Conservation (phyloP, 2,329 filamentous ascomycete genomes). For the Tolypocladium tropicale region DNA sequence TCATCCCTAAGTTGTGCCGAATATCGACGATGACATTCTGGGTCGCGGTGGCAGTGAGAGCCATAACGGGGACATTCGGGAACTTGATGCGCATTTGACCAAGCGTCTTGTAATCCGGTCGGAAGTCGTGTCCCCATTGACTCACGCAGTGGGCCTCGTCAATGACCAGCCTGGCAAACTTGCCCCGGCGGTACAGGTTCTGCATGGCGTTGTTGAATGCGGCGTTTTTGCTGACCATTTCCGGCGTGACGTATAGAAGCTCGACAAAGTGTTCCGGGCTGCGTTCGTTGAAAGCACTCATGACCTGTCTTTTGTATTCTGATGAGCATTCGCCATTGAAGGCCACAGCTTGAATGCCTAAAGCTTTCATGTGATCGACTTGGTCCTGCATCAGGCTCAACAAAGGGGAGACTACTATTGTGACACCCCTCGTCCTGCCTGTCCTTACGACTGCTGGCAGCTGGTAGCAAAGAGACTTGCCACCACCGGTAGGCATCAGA, state of each 20-base stretch:
- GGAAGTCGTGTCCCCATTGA: slow-evolving; percentile 97
- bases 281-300: slow-evolving; percentile 49
- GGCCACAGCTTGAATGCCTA: slow-evolving; percentile 69
- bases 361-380: slow-evolving; percentile 65
- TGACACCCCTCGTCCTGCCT: slow-evolving; percentile 77
- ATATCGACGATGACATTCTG: slow-evolving; percentile 87
- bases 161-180: slow-evolving; percentile 84
- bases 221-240: slow-evolving; percentile 83
- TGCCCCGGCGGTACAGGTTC: slow-evolving; percentile 56
- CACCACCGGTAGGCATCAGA: slow-evolving; percentile 94
- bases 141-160: slow-evolving; percentile 99
- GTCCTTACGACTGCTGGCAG: slow-evolving; percentile 74
- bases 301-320: slow-evolving; percentile 54
- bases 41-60: slow-evolving; percentile 89
- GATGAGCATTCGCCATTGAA: slow-evolving; percentile 67
- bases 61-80: slow-evolving; percentile 79
- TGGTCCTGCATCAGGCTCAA: slow-evolving; percentile 97
- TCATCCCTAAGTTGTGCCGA: slow-evolving; percentile 80
- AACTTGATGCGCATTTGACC: slow-evolving; percentile 65
- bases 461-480: slow-evolving; percentile 95
- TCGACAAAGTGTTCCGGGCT: slow-evolving; percentile 70
- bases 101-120: slow-evolving; percentile 86
- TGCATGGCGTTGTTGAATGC: slow-evolving; percentile 56
- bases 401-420: slow-evolving; percentile 87
- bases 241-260: slow-evolving; percentile 88